Evolutionary conservation across 139 green algal genomes (phyloP), one percentile per base, ranked within the genome.

Genomic region (Picochlorum sp.): DNA sequence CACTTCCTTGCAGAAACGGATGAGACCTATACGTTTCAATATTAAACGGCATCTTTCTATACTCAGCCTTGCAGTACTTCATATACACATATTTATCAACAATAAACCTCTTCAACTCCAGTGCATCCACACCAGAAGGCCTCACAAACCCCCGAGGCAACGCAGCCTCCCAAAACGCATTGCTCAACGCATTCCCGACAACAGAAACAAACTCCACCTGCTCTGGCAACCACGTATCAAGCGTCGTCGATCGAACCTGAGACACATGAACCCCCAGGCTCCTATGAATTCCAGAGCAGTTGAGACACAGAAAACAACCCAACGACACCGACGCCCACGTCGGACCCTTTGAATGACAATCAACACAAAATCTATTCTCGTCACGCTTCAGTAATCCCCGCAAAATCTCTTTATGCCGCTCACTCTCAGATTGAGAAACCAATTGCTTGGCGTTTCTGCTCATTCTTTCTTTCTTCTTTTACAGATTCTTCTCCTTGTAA

Each of bases 221-320:
- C 56, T 88, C 81, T 15, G 90, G 90, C 23, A 96, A 80, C 90
- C 90, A 95, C 15, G 89, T 96, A 77, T 96, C 90, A 66, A 78
- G 64, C 58, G 85, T 93, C 70, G 81, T 90, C 16, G 82, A 90
- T 23, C 86, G 77, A 15, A 94, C 88, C 66, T 96, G 88, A 49
- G 78, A 90, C 57, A 90, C 84, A 78, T 96, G 89, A 34, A 93
- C 86, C 13, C 90, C 90, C 26, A 96, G 70, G 20, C 81, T 90
- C 45, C 90, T 79, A 63, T 96, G 89, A 26, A 95, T 80, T 21
- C 89, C 79, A 11, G 80, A 90, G 80, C 90, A 96, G 34, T 88
- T 91, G 6, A 96, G 73, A 74, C 90, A 96, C 5, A 96, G 76
- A 30, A 96, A 95, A 4, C 90, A 76, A 9, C 90, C 90, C 34